phyloP scores from a whole-genome alignment of 768 basidiomycete genomes.

The Butyriboletus loyo region DNA sequence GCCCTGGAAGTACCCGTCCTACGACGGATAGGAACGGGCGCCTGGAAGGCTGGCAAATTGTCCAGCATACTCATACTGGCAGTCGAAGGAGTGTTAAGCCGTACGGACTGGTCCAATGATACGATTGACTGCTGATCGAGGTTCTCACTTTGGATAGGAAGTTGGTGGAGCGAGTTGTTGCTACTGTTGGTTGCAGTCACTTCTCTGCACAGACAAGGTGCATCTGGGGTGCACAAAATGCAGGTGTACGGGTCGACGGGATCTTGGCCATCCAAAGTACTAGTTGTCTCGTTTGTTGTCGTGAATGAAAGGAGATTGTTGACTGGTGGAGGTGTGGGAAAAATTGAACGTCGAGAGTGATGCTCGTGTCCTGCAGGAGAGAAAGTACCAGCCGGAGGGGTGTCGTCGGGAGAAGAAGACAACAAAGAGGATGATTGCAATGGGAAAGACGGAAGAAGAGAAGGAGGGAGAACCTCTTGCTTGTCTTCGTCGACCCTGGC shows the following conservation, averaged over 20 bases:
- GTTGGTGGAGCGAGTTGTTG: constrained; percentile 7
- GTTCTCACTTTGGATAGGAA: constrained; percentile 12
- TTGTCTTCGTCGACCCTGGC: constrained; percentile 28
- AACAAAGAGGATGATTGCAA: constrained; percentile 46
- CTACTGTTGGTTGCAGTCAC: constrained; percentile 38
- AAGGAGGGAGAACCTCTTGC: constrained; percentile 14
- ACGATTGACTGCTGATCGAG: constrained; percentile 11
- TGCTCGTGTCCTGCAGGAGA: constrained; percentile 31
- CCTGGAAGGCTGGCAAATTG: constrained; percentile 75
- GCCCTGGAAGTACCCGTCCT: constrained; percentile 37
- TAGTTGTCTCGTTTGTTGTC: constrained; percentile 25
- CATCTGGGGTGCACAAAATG: constrained; percentile 69
- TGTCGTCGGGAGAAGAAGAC: constrained; percentile 53
- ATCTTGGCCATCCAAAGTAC: constrained; percentile 34
- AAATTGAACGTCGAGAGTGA: constrained; percentile 26
- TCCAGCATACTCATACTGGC: constrained; percentile 61
- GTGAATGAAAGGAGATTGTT: constrained; percentile 38
- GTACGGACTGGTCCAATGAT: constrained; percentile 27
- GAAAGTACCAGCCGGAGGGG: constrained; percentile 25
- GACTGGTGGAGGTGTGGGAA: constrained; percentile 30
- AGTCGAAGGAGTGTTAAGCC: constrained; percentile 26
- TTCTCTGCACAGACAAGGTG: constrained; percentile 77
- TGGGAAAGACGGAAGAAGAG: constrained; percentile 23
- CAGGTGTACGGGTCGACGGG: constrained; percentile 43
- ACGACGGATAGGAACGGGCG: constrained; percentile 77